Conservation (phyloP, 2,329 filamentous ascomycete genomes). For the Pseudopyrenochaeta lycopersici region DNA sequence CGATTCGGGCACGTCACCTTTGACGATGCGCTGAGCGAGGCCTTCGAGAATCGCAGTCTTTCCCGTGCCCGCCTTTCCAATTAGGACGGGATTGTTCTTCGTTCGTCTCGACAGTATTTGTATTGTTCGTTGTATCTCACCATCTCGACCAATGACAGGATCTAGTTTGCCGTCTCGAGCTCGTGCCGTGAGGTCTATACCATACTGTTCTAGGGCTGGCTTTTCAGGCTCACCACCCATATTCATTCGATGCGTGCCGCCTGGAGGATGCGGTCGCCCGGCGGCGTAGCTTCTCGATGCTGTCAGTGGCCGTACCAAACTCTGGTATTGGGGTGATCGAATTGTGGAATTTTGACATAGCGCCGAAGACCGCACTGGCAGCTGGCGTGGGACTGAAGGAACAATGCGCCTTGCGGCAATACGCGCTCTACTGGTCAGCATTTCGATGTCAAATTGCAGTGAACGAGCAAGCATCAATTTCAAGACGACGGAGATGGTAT, state of each 20-base stretch:
- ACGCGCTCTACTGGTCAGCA: slow-evolving; percentile 49
- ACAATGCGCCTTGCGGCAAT: slow-evolving; percentile 47
- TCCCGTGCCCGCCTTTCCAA: slow-evolving; percentile 88
- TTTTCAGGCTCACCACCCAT: slow-evolving; percentile 80
- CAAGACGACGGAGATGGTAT: slow-evolving; percentile 12
- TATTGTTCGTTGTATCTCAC: slow-evolving; percentile 92
- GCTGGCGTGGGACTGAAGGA: slow-evolving; percentile 22
- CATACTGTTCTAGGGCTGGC: slow-evolving; percentile 87
- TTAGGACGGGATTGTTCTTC: slow-evolving; percentile 96
- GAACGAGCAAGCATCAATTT: slow-evolving; percentile 5
- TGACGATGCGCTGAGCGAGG: slow-evolving; percentile 86
- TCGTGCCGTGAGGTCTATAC: slow-evolving; percentile 85
- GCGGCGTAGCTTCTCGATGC: slow-evolving; percentile 66
- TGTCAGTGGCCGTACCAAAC: slow-evolving; percentile 50
- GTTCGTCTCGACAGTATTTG: slow-evolving; percentile 91
- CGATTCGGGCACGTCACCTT: slow-evolving; percentile 92
- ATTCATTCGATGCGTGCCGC: slow-evolving; percentile 94
- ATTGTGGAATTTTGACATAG: slow-evolving; percentile 34
- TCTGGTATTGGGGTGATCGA: slow-evolving; percentile 7
- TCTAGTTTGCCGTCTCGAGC: slow-evolving; percentile 92
- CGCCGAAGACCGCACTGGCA: slow-evolving; percentile 25
- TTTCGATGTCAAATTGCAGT: slow-evolving; percentile 23
- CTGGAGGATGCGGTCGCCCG: slow-evolving; percentile 78
- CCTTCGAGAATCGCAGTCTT: slow-evolving; percentile 96
- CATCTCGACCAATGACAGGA: slow-evolving; percentile 91